Evolutionary conservation across 2,329 filamentous ascomycete species (phyloP).

Genomic region (Cordyceps javanica): DNA sequence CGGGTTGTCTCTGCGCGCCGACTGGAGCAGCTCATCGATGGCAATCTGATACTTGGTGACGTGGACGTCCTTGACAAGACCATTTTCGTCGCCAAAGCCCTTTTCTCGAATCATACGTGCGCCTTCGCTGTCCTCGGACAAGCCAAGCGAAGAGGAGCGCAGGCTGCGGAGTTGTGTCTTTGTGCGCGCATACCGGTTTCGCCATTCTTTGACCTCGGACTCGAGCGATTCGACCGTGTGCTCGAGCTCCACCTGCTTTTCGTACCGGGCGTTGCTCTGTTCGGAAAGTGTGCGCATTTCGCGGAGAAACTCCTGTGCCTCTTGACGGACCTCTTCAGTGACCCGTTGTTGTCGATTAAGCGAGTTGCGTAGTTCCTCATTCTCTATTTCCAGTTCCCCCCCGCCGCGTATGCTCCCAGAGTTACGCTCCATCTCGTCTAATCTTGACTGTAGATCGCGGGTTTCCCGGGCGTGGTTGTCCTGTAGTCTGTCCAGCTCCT

Average conservation of each 20-base stretch:
- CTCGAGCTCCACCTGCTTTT: conserved; percentile 74
- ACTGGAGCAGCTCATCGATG: conserved; percentile 81
- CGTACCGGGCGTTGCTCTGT: conserved; percentile 70
- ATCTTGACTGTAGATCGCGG: conserved; percentile 55
- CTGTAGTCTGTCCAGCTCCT: conserved; percentile 69
- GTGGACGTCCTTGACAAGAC: conserved; percentile 83
- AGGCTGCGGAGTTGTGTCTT: conserved; percentile 83
- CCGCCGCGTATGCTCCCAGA: conserved; percentile 19
- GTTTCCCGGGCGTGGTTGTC: conserved; percentile 60
- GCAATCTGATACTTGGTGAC: conserved; percentile 93
- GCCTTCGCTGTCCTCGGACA: conserved; percentile 64
- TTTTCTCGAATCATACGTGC: conserved; percentile 59
- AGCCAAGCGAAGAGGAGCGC: conserved; percentile 71
- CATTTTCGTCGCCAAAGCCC: conserved; percentile 63
- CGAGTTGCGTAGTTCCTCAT: conserved; percentile 60
- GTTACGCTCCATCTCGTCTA: conserved; percentile 46
- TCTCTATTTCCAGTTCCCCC: conserved; percentile 55
- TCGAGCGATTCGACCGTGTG: conserved; percentile 71
- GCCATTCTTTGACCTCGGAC: conserved; percentile 82
- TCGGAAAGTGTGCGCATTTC: conserved; percentile 88
- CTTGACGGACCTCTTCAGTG: conserved; percentile 78
- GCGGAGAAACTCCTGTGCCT: conserved; percentile 74
- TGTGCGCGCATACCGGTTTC: conserved; percentile 76
- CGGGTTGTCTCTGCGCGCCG: conserved; percentile 67
- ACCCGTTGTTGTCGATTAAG: conserved; percentile 71